Conservation (phyloP, 345 rosid genomes). For the Dimocarpus longan region DNA sequence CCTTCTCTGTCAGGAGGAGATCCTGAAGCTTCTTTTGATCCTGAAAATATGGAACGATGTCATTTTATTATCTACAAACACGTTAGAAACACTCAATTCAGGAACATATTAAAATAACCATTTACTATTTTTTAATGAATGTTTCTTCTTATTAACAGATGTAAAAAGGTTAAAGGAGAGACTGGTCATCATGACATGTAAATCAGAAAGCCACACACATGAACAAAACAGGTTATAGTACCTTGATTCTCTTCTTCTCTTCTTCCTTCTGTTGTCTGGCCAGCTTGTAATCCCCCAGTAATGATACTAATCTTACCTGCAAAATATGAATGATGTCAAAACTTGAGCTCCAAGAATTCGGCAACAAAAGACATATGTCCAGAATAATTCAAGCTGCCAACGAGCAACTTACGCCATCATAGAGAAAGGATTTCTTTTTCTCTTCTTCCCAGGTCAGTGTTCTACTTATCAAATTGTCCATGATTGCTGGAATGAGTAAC, state of each 20-base stretch:
- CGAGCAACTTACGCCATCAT: conserved; percentile 77
- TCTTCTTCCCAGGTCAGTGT: conserved; percentile 85
- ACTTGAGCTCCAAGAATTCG: background rate
- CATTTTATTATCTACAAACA: background rate
- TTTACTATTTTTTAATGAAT: background rate
- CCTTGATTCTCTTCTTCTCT: conserved; percentile 87
- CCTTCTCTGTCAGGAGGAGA: conserved; percentile 80
- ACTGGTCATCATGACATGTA: background rate
- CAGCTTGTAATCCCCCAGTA: conserved; percentile 86
- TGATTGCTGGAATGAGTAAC: conserved; percentile 59
- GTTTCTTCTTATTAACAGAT: background rate
- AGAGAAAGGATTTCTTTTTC: conserved; percentile 61
- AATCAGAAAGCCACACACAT: background rate
- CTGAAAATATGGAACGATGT: conserved; percentile 39
- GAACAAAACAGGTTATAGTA: conserved; percentile 27
- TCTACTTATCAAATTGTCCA: conserved; percentile 77
- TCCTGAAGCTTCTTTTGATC: conserved; percentile 98
- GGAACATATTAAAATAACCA: background rate
- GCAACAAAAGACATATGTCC: conserved; percentile 1
- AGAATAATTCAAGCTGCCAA: conserved; percentile 11
- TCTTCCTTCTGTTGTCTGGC: conserved; percentile 83
- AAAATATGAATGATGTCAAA: conserved; percentile 9
- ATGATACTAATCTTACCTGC: conserved; percentile 75
- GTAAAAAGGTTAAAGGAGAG: background rate
- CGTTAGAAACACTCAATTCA: background rate